Conservation (phyloP, 768 basidiomycete species). For the Leccinum truebloodii region DNA sequence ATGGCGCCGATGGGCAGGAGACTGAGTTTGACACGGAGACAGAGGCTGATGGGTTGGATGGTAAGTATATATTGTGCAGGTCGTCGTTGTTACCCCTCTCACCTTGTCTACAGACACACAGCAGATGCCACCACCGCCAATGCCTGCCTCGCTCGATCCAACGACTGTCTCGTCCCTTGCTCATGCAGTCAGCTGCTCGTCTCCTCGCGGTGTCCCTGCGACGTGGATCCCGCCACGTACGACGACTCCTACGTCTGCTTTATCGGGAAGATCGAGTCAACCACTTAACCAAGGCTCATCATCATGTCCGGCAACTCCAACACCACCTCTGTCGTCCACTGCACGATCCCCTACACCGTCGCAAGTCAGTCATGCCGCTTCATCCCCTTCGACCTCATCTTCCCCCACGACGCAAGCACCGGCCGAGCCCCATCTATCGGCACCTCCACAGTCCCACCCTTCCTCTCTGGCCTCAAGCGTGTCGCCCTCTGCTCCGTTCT, state of each 20-base stretch:
- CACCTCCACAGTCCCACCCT: background rate
- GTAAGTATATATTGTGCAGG: conserved; percentile 14
- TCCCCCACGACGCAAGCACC: background rate
- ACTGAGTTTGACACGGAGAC: conserved; percentile 36
- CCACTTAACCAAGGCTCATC: conserved; percentile 3
- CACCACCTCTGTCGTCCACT: background rate
- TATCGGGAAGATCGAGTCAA: conserved; percentile 9
- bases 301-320: background rate
- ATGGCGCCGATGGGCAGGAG: conserved; percentile 27
- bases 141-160: conserved; percentile 46
- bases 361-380: background rate
- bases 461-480: conserved; percentile 14
- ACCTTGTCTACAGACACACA: conserved; percentile 32
- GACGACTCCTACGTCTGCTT: conserved; percentile 4
- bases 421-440: background rate
- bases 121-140: conserved; percentile 53
- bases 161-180: conserved; percentile 37
- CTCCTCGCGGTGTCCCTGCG: conserved; percentile 21
- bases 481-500: conserved; percentile 52
- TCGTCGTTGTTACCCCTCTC: background rate
- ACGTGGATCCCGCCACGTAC: conserved; percentile 15
- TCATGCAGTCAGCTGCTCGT: conserved; percentile 15
- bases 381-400: conserved; percentile 3
- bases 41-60: conserved; percentile 26
- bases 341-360: background rate